Base-by-base conservation (phyloP, 495 filamentous ascomycete species). In the Symbiotaphrina buchneri region DNA sequence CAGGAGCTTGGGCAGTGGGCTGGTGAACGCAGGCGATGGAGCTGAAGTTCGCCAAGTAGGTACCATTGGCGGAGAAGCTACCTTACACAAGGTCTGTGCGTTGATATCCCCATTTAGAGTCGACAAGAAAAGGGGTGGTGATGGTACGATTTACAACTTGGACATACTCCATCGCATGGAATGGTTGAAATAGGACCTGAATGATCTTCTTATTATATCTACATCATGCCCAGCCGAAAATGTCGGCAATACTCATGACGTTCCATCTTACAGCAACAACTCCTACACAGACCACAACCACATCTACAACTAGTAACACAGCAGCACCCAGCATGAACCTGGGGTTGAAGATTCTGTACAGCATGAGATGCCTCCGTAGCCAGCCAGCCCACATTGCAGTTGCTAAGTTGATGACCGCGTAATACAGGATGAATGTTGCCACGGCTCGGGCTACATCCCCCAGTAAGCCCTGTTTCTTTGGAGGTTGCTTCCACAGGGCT, bases 181-280 rank as follows among this genome's bases (percentile, higher is more conserved):
- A n/a, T n/a, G n/a, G n/a, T n/a, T n/a, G n/a, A n/a, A n/a, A n/a
- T n/a, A n/a, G n/a, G n/a, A n/a, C n/a, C n/a, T n/a, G n/a, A n/a
- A n/a, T n/a, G n/a, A n/a, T n/a, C n/a, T n/a, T n/a, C n/a, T n/a
- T n/a, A n/a, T n/a, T n/a, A n/a, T n/a, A n/a, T n/a, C n/a, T n/a
- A n/a, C n/a, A n/a, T n/a, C n/a, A n/a, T n/a, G n/a, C 53, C 66
- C 73, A 90, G 21, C 90, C 85, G 63, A 95, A 97, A 7, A 94
- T 68, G 42, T 91, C 80, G 3, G 65, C 68, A 17, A 94, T 71
- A 44, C 80, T 82, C 27, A 74, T 36, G 2, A 65, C 67, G 45
- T 75, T 91, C 41, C 55, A 67, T 35, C 82, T 56, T 19, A 81
- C 62, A 4, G 74, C 87, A 10, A 62, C 53, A 30, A 93, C 44